Base-by-base conservation (phyloP, 2,329 filamentous ascomycete species). In the Ophiobolus disseminans region DNA sequence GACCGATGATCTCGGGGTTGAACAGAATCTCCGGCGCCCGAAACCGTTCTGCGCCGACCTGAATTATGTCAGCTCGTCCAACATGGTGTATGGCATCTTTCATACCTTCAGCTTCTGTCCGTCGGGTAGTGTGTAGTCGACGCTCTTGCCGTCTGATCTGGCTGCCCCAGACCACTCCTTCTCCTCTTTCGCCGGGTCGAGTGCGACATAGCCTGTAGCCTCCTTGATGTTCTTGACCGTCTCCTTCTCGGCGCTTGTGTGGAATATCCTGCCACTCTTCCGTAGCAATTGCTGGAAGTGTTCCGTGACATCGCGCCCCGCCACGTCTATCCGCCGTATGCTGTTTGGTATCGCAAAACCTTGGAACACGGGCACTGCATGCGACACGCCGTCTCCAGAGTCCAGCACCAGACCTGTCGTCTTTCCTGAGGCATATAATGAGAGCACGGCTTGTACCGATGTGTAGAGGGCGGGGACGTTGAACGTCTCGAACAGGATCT, bases 191-290 rank as follows among this genome's bases (percentile, higher is more conserved):
- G 88, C 88, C 6, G 94, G 92, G 73, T 97, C 92, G 42, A 89
- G 78, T 19, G 94, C 91, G 30, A 99, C 88, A 72, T 97, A 99
- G 48, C 90, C 89, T 38, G 91, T 88, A 69, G 89, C 90, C 81
- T 99, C 94, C 78, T 99, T 99, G 78, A 99, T 97, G 74, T 91
- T 83, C 59, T 93, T 86, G 48, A 99, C 94, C n/a, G 97, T 91
- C 77, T 99, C 94, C 79, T 99, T 99, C 80, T 99, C 94, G 10
- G 94, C 94, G 71, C 91, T 97, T 14, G 94, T 99, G 76, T 97
- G 93, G 73, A 99, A 96, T 14, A 97, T 86, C 70, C 94, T 91
- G 40, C 94, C 94, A 63, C 87, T 90, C 80, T 97, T 97, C 67
- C 94, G 85, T 61, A 99, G 80, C 62, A 97, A 78, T 51, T 88